Conservation (phyloP, 2,329 filamentous ascomycete species). For the Thelonectria olida region DNA sequence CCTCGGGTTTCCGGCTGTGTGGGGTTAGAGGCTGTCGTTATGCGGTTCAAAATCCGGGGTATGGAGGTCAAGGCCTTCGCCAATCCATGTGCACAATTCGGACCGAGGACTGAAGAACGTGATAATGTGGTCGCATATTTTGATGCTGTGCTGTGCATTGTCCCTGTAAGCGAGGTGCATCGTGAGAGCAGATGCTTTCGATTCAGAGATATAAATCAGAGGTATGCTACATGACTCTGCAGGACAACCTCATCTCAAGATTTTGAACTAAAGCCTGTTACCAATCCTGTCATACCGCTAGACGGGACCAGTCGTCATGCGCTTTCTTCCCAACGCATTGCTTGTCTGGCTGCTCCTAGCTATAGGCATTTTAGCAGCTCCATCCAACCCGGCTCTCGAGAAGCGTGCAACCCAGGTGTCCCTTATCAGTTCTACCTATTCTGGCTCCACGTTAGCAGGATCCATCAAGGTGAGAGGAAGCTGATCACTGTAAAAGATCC, state of each 20-base stretch:
- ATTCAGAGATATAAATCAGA: background rate
- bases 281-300: background rate
- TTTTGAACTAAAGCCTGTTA: background rate
- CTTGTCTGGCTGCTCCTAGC: slow-evolving; percentile 6
- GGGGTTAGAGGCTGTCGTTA: background rate
- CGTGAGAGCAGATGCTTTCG: background rate
- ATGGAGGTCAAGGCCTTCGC: background rate
- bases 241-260: background rate
- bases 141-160: background rate
- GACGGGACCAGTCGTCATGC: background rate
- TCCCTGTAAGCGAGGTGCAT: background rate
- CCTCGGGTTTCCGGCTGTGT: background rate
- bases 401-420: slow-evolving; percentile 4
- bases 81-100: background rate
- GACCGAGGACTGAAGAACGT: background rate
- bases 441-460: background rate
- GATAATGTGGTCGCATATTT: background rate
- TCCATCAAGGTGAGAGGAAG: slow-evolving; percentile 3
- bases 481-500: background rate
- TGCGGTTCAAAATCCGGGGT: background rate
- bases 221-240: background rate
- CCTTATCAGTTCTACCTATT: background rate
- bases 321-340: background rate
- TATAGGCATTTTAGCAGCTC: background rate
- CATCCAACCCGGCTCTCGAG: background rate